These are phyloP conservation scores for Microcera coccophila DNA, from an alignment of 2,329 filamentous ascomycete genomes.

Conservation along the genomic window DNA sequence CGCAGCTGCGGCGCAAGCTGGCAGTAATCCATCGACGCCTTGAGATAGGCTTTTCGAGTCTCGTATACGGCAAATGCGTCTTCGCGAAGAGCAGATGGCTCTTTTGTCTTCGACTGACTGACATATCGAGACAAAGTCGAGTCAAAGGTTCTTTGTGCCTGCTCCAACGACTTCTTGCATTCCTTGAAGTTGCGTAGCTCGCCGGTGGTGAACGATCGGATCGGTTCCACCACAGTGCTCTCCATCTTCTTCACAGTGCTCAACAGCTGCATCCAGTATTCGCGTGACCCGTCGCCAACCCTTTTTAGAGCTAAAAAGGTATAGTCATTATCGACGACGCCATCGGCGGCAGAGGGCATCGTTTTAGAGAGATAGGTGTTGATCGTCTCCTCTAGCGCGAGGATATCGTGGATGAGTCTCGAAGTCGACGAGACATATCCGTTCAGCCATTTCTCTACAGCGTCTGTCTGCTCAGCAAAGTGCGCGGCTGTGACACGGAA, in stretches of 20 bases:
- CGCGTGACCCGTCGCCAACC: slow-evolving; percentile 78
- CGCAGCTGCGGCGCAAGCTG: slow-evolving; percentile 82
- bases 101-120: slow-evolving; percentile 85
- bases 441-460: slow-evolving; percentile 87
- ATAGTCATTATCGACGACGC: slow-evolving; percentile 91
- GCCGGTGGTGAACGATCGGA: slow-evolving; percentile 69
- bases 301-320: slow-evolving; percentile 81
- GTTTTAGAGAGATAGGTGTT: slow-evolving; percentile 72
- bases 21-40: slow-evolving; percentile 90
- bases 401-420: slow-evolving; percentile 59
- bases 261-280: slow-evolving; percentile 79
- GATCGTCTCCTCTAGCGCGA: slow-evolving; percentile 73
- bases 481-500: slow-evolving; percentile 85
- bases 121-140: slow-evolving; percentile 76
- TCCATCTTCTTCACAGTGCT: slow-evolving; percentile 75
- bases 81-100: slow-evolving; percentile 83
- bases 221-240: slow-evolving; percentile 71
- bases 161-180: slow-evolving; percentile 68
- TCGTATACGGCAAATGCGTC: slow-evolving; percentile 96
- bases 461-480: slow-evolving; percentile 87
- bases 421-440: slow-evolving; percentile 51
- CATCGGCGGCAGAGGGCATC: slow-evolving; percentile 74
- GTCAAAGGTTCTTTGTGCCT: slow-evolving; percentile 81
- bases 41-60: slow-evolving; percentile 83
- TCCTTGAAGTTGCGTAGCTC: slow-evolving; percentile 88